Evolutionary conservation across 2,329 filamentous ascomycete genomes (phyloP).

Genomic region (Cladobotryum mycophilum): DNA sequence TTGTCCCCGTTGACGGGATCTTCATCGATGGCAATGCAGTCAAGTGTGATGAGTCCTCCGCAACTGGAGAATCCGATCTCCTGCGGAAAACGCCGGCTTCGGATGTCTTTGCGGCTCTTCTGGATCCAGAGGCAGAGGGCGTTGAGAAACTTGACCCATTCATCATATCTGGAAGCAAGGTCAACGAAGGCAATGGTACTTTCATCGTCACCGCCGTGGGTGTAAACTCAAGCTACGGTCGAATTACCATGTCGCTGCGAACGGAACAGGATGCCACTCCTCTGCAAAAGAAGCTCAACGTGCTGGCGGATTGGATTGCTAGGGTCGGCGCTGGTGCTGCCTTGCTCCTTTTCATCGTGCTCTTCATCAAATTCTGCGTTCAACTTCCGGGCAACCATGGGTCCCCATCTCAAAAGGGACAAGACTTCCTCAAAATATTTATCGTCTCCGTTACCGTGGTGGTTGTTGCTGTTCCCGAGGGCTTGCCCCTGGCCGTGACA

Average conservation of each 20-base stretch:
- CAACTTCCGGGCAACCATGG: conserved; percentile 46
- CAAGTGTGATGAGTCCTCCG: conserved; percentile 67
- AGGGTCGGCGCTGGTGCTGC: conserved; percentile 57
- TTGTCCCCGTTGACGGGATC: conserved; percentile 65
- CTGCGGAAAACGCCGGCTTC: conserved; percentile 60
- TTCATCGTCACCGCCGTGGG: conserved; percentile 52
- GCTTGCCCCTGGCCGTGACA: conserved; percentile 60
- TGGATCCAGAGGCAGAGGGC: conserved; percentile 41
- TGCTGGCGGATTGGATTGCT: conserved; percentile 29
- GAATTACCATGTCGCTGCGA: conserved; percentile 50
- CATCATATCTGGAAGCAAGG: conserved; percentile 51
- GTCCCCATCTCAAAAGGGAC: conserved; percentile 49
- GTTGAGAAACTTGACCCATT: conserved; percentile 56
- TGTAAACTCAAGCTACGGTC: conserved; percentile 47
- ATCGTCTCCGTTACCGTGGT: conserved; percentile 62
- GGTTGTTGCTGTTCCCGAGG: conserved; percentile 62
- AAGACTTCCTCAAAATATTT: conserved; percentile 55
- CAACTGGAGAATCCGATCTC: conserved; percentile 67
- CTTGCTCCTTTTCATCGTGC: conserved; percentile 65
- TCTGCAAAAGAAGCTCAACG: conserved; percentile 47
- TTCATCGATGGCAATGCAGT: conserved; percentile 50
- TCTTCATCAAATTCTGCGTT: conserved; percentile 71
- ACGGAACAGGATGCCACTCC: conserved; percentile 47
- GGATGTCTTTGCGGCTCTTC: conserved; percentile 44
- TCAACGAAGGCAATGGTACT: conserved; percentile 41